Evolutionary conservation across 495 filamentous ascomycete species (phyloP).

Genomic region (Tuber microsphaerosporum): DNA sequence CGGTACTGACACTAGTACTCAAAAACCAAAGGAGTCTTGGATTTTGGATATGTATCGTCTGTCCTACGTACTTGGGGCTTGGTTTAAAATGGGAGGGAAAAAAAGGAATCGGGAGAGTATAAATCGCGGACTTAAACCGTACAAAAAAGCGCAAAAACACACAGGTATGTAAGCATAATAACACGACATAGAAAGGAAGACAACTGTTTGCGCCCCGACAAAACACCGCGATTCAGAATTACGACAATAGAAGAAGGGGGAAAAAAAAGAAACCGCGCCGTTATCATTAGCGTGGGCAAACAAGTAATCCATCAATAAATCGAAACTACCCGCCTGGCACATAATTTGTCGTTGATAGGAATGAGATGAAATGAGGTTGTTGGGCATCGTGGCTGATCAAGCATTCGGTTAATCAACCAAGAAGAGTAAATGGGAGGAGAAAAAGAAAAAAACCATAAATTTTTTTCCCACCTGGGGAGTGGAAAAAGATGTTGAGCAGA

Average conservation of each 20-base stretch:
- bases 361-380: background rate
- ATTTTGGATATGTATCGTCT: background rate
- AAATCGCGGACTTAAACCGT: background rate
- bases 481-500: background rate
- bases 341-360: conserved; percentile 2
- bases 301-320: background rate
- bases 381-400: background rate
- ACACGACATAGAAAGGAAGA: background rate
- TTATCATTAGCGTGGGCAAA: background rate
- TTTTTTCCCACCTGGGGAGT: conserved; percentile 4
- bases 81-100: background rate
- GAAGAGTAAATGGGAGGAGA: background rate
- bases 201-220: background rate
- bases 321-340: background rate
- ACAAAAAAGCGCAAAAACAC: background rate
- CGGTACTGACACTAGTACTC: background rate
- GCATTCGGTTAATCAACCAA: background rate
- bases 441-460: background rate
- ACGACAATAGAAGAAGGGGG: background rate
- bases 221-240: conserved; percentile 4
- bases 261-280: background rate
- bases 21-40: background rate
- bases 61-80: background rate
- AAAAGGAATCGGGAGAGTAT: background rate
- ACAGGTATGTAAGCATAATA: background rate